Percentiles rank a stretch among this genome's conserved stretches.
Conservation (phyloP, 2,329 filamentous ascomycete genomes). For the Cercospora citrullina region DNA sequence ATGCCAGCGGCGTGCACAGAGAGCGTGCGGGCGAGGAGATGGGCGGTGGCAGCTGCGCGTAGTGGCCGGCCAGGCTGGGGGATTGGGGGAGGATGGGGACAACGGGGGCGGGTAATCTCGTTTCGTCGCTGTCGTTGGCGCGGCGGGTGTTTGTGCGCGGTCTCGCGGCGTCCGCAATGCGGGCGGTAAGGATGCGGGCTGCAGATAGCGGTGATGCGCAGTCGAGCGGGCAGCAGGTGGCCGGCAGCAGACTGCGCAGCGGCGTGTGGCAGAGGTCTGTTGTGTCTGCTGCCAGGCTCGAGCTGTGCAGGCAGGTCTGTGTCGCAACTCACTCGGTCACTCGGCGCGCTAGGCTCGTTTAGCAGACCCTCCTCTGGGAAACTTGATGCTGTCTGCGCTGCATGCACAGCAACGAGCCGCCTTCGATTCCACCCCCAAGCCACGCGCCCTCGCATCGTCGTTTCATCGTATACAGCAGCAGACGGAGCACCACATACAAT, state of each 20-base stretch:
- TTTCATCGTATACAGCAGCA: background rate
- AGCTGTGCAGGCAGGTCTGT: slow-evolving; percentile 5
- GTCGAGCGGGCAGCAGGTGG: background rate
- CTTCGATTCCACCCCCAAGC: background rate
- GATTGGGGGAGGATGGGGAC: background rate
- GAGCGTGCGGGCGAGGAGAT: background rate
- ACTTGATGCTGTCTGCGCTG: slow-evolving; percentile 4
- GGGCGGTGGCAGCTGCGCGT: slow-evolving; percentile 7
- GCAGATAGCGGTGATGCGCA: slow-evolving; percentile 1
- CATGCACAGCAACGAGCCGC: background rate
- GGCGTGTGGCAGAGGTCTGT: background rate
- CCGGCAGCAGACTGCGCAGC: background rate
- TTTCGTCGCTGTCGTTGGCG: slow-evolving; percentile 4
- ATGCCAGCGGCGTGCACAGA: slow-evolving; percentile 6
- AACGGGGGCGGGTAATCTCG: slow-evolving; percentile 3
- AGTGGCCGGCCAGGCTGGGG: background rate
- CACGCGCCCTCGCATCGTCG: background rate
- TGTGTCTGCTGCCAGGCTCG: slow-evolving; percentile 1
- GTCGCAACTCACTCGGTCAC: background rate
- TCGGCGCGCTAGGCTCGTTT: slow-evolving; percentile 7
- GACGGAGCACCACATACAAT: slow-evolving; percentile 20
- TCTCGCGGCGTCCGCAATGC: background rate
- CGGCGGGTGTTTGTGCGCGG: background rate
- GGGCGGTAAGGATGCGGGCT: background rate
- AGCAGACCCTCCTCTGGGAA: slow-evolving; percentile 4